Evolutionary conservation across 805 yeast genomes (phyloP), one percentile per base, ranked within the genome.

Genomic region (Wickerhamiella vanderwaltii): DNA sequence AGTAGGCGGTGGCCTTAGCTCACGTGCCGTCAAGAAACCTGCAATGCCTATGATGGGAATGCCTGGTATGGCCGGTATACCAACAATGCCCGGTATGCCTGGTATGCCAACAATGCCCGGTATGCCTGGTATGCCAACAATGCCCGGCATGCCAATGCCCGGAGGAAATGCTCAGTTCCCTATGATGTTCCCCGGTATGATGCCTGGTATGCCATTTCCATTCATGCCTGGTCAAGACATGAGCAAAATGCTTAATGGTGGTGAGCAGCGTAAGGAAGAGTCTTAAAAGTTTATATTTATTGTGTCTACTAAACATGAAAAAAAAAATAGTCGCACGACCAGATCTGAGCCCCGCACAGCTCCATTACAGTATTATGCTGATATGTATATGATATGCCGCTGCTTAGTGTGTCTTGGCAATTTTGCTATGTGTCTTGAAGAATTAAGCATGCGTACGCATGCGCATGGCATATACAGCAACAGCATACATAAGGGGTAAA

Each of bases 1-100:
- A 59, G 83, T 91, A 42, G 97, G 97, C 39, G 77, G 84, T 36
- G 96, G 96, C 48, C 82, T 84, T 38, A 79, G 94, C 1, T 83
- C 95, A 25, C 37, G 29, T n/a, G 36, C 32, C 17, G 28, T n/a
- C 36, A 28, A 17, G 9, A 17, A 23, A 29, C 31, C 23, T 17
- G 11, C 19, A 17, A 15, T 17, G 36, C 29, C 38, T 29, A 29
- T 35, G 41, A 29, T 35, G 38, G 20, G 40, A 33, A 39, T 43
- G 39, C 18, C 32, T 19, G 16, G 18, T 35, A 48, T 46, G 52
- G n/a, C n/a, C n/a, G n/a, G n/a, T n/a, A n/a, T n/a, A n/a, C 52
- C 54, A 12, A 37, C 37, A 9, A 46, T 47, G 47, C 54, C 53
- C 12, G 36, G 41, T 24, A 49, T 51, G 51, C 54, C 56, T 12